Conservation (phyloP, 2,329 filamentous ascomycete species). For the Parasarocladium wereldwijsianum region DNA sequence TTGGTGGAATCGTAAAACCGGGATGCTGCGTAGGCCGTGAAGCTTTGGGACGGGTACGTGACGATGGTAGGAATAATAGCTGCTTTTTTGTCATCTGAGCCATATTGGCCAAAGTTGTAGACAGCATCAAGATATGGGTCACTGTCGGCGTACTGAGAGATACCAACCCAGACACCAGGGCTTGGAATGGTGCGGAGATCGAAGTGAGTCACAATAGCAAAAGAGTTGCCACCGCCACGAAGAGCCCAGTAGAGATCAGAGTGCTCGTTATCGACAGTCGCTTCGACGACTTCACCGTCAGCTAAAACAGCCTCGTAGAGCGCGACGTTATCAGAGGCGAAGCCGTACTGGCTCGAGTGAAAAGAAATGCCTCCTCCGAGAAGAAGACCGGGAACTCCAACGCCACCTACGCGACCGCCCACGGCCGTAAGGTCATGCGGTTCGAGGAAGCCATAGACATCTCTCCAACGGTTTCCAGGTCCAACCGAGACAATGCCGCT, state of each 20-base stretch:
- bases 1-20: conserved; percentile 8
- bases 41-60: conserved; percentile 6
- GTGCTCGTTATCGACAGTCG: conserved; percentile 16
- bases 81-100: conserved; percentile 6
- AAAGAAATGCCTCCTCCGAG: conserved; percentile 10
- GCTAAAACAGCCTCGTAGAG: conserved; percentile 28
- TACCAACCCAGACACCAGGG: conserved; percentile 7
- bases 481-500: conserved; percentile 24
- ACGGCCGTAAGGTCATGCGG: conserved; percentile 4
- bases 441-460: conserved; percentile 6
- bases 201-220: conserved; percentile 20
- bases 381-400: conserved; percentile 7
- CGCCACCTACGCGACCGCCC: conserved; percentile 7
- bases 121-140: conserved; percentile 8
- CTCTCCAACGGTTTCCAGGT: conserved; percentile 24
- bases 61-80: conserved; percentile 9
- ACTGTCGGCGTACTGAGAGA: conserved; percentile 7
- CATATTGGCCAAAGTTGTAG: conserved; percentile 9
- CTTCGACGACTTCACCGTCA: conserved; percentile 22
- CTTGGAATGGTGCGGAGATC: conserved; percentile 12
- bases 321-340: conserved; percentile 13
- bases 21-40: conserved; percentile 8
- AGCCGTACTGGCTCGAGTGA: conserved; percentile 13
- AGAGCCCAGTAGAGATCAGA: conserved; percentile 19
- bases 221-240: conserved; percentile 20